phyloP scores from a whole-genome alignment of 2,329 filamentous ascomycete species.

The Aschersonia sp. region DNA sequence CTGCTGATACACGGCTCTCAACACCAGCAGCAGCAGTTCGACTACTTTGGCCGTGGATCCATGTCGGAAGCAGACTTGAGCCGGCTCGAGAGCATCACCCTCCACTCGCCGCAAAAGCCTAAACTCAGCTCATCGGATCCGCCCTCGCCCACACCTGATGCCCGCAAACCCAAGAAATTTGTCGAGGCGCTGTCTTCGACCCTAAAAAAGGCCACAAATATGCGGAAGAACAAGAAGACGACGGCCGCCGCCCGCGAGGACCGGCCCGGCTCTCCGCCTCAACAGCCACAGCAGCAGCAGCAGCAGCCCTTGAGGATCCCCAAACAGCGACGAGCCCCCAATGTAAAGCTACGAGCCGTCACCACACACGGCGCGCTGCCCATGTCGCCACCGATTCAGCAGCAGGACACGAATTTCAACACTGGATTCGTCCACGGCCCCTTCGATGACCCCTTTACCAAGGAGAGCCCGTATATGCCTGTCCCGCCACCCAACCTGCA shows the following conservation, averaged over 20 bases:
- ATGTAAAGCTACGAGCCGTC: slow-evolving; percentile 6
- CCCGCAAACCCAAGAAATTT: slow-evolving; percentile 22
- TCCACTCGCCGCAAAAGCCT: slow-evolving; percentile 20
- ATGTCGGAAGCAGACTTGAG: slow-evolving; percentile 34
- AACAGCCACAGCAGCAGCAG: neutral
- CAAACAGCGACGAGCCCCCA: slow-evolving; percentile 13
- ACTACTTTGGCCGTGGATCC: slow-evolving; percentile 18
- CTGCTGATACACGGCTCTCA: slow-evolving; percentile 1
- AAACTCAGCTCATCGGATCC: slow-evolving; percentile 13
- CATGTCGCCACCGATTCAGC: slow-evolving; percentile 12
- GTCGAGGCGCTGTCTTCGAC: slow-evolving; percentile 26
- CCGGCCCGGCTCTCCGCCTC: neutral
- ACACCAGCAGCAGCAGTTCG: slow-evolving; percentile 9
- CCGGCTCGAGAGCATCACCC: slow-evolving; percentile 30
- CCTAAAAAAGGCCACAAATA: slow-evolving; percentile 22
- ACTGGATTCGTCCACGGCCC: slow-evolving; percentile 19
- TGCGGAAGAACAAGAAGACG: slow-evolving; percentile 16
- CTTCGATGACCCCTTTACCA: slow-evolving; percentile 22
- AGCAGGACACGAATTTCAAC: slow-evolving; percentile 11
- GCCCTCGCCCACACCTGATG: slow-evolving; percentile 16
- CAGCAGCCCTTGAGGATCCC: slow-evolving; percentile 14
- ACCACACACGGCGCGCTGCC: slow-evolving; percentile 7
- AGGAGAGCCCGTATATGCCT: slow-evolving; percentile 12
- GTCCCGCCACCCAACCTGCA: slow-evolving; percentile 11
- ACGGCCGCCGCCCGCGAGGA: neutral